Percentiles rank a stretch among this genome's conserved stretches.
These are phyloP conservation scores for Pythium aristosporum DNA, from an alignment of 352 stramenopile genomes.

Conservation along the genomic window DNA sequence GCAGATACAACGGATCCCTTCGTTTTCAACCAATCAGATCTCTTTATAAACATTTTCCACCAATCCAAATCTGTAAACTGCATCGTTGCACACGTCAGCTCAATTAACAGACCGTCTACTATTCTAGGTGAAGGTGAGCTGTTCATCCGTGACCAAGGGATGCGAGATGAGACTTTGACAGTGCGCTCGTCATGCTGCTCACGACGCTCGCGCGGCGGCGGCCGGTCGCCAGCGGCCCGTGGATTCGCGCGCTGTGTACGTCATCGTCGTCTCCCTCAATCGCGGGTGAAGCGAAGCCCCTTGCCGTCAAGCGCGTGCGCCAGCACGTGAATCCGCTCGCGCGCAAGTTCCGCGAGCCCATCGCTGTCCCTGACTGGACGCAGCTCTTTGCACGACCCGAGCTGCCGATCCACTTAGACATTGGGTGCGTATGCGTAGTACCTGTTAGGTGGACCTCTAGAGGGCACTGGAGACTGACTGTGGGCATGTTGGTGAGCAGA, in stretches of 20 bases:
- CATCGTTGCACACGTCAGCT: not conserved
- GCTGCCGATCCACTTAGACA: slow-evolving; percentile 80
- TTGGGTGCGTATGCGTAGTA: slow-evolving; percentile 40
- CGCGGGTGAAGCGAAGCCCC: not conserved
- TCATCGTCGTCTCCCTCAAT: not conserved
- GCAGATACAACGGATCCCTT: not conserved
- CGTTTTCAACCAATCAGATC: slow-evolving; percentile 9
- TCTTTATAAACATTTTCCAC: not conserved
- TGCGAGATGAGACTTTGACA: not conserved
- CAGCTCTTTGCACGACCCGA: slow-evolving; percentile 41
- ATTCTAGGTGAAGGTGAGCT: not conserved
- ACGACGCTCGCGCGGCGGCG: slow-evolving; percentile 4
- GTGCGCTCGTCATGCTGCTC: not conserved
- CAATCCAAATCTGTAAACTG: not conserved
- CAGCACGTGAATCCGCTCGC: slow-evolving; percentile 86
- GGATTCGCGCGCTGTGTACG: not conserved
- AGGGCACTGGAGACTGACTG: not conserved
- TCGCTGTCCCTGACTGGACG: slow-evolving; percentile 63
- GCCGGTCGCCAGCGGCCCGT: not conserved
- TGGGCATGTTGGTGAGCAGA: not conserved
- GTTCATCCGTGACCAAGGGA: slow-evolving; percentile 2
- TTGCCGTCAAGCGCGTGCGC: slow-evolving; percentile 55
- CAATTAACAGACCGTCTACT: not conserved
- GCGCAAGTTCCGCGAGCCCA: slow-evolving; percentile 56
- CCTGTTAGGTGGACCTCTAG: slow-evolving; percentile 10